phyloP scores from a whole-genome alignment of 2,329 filamentous ascomycete species.

The Neofusicoccum umdonicola region DNA sequence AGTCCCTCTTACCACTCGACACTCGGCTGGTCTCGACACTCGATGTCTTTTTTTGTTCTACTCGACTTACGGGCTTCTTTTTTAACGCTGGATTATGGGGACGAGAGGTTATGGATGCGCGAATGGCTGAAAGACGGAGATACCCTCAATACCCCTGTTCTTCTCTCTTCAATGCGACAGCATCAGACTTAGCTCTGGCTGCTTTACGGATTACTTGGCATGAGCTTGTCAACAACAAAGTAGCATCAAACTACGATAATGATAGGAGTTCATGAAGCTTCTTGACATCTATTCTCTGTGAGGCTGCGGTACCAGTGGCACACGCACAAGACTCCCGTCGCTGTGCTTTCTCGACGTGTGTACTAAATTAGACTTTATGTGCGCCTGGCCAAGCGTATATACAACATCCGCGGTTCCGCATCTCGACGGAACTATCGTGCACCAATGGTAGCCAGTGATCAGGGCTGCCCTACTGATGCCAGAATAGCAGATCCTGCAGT shows the following conservation, averaged over 20 bases:
- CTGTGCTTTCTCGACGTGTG: not conserved
- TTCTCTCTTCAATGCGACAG: slow-evolving; percentile 3
- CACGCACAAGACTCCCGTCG: too few relatives aligned
- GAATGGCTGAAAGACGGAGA: slow-evolving; percentile 8
- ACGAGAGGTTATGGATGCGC: not conserved
- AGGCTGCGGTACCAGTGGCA: not conserved
- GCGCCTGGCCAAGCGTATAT: too few relatives aligned
- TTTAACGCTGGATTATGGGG: not conserved
- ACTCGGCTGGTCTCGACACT: not conserved
- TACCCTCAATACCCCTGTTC: slow-evolving; percentile 16
- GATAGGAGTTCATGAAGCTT: not conserved
- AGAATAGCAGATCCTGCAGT: too few relatives aligned
- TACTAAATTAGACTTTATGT: too few relatives aligned
- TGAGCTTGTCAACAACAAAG: not conserved
- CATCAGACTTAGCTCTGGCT: not conserved
- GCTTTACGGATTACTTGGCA: not conserved
- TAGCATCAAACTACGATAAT: slow-evolving; percentile 5
- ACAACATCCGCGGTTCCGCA: too few relatives aligned
- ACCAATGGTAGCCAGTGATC: too few relatives aligned
- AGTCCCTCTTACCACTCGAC: not conserved
- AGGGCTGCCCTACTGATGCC: too few relatives aligned
- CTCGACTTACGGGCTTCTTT: not conserved
- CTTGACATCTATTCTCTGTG: not conserved
- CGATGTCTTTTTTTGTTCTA: not conserved
- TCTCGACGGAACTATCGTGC: too few relatives aligned